A percentile compares a stretch with the other conserved stretches of the same genome.
Conservation (phyloP, 805 yeast genomes). For the Priceomyces carsonii region DNA sequence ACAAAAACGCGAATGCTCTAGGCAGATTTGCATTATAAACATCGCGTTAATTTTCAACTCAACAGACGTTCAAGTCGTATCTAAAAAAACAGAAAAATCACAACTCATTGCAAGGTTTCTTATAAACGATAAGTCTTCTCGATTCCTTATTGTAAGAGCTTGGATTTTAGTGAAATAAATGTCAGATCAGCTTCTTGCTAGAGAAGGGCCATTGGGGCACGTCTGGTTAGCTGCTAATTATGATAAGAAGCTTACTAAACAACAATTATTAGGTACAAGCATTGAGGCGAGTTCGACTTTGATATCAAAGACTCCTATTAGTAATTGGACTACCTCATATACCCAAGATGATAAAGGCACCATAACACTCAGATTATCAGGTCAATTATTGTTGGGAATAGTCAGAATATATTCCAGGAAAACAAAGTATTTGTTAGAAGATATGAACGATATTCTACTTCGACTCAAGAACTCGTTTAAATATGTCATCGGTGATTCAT, state of each 20-base stretch:
- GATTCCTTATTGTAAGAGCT: not conserved
- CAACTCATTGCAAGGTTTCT: not conserved
- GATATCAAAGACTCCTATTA: conserved; percentile 61
- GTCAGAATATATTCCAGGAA: conserved; percentile 84
- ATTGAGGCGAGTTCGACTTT: conserved; percentile 52
- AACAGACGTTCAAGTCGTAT: too few species aligned
- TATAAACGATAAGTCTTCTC: too few species aligned
- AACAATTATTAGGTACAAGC: conserved; percentile 70
- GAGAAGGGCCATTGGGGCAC: conserved; percentile 82
- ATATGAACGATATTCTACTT: conserved; percentile 73
- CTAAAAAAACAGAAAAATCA: conserved; percentile 1
- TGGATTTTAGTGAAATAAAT: conserved; percentile 5
- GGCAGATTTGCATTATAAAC: too few species aligned
- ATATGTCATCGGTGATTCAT: conserved; percentile 33
- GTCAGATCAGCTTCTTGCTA: conserved; percentile 55
- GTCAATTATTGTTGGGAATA: conserved; percentile 83
- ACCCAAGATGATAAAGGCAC: conserved; percentile 44
- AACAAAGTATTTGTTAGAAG: conserved; percentile 80
- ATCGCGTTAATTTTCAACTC: too few species aligned
- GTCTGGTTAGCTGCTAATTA: conserved; percentile 93
- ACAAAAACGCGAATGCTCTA: too few species aligned
- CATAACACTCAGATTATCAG: conserved; percentile 77
- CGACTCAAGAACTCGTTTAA: conserved; percentile 69
- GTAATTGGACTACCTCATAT: conserved; percentile 15
- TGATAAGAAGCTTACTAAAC: conserved; percentile 72